Conservation (phyloP, 345 rosid species). For the Theobroma cacao region DNA sequence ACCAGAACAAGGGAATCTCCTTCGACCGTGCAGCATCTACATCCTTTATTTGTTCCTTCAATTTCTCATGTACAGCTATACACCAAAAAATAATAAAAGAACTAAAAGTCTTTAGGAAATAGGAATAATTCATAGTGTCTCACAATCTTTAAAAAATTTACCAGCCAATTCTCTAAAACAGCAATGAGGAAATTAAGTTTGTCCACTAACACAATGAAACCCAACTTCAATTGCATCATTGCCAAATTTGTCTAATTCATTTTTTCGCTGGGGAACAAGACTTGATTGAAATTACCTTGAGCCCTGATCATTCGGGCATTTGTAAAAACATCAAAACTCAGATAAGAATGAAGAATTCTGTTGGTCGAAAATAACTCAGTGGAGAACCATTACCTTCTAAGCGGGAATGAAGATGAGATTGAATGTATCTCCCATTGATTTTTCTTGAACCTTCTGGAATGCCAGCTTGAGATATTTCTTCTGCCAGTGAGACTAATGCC, state of each 20-base stretch:
- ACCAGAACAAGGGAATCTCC: conserved; percentile 72
- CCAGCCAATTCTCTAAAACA: background rate
- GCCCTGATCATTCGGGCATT: background rate
- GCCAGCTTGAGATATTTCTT: conserved; percentile 64
- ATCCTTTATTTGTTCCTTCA: conserved; percentile 67
- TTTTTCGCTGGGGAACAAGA: background rate
- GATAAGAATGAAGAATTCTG: background rate
- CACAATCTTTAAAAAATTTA: background rate
- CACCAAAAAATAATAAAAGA: background rate
- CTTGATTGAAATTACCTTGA: background rate
- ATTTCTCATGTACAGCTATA: conserved; percentile 57
- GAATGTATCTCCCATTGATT: conserved; percentile 83
- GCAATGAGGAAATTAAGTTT: background rate
- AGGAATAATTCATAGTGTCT: background rate
- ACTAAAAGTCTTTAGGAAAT: conserved; percentile 4
- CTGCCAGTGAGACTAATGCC: conserved; percentile 63
- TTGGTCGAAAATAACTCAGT: background rate
- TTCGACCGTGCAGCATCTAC: conserved; percentile 64
- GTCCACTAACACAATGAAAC: background rate
- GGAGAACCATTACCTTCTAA: conserved; percentile 51
- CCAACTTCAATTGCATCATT: background rate
- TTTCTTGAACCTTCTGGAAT: conserved; percentile 79
- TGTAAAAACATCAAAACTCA: background rate
- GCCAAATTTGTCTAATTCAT: background rate
- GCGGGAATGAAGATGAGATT: conserved; percentile 72